Percentiles rank a stretch among this genome's conserved stretches.
Conservation (phyloP, 1,139 yeast species). For the Blastobotrys capitulatus region DNA sequence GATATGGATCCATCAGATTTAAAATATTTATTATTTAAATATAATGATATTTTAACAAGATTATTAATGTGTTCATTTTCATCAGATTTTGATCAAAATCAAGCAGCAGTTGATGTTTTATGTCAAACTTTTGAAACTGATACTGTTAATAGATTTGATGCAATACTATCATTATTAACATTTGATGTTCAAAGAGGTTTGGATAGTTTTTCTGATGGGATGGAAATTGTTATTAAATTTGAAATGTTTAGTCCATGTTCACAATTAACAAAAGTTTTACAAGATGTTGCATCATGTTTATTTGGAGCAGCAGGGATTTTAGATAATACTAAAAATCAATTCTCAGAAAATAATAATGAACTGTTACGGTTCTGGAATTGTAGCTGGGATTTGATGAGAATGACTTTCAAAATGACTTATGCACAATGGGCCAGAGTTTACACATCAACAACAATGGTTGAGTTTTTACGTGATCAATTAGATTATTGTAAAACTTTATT, state of each 20-base stretch:
- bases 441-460: slow-evolving; percentile 54
- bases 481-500: slow-evolving; percentile 69
- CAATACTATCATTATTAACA: slow-evolving; percentile 51
- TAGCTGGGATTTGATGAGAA: slow-evolving; percentile 65
- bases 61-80: slow-evolving; percentile 25
- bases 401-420: slow-evolving; percentile 63
- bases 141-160: slow-evolving; percentile 61
- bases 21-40: slow-evolving; percentile 37
- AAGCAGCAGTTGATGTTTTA: slow-evolving; percentile 60
- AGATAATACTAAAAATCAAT: slow-evolving; percentile 24
- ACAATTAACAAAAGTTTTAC: slow-evolving; percentile 63
- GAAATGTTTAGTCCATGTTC: slow-evolving; percentile 70
- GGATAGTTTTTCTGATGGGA: slow-evolving; percentile 43
- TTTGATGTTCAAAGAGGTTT: slow-evolving; percentile 42
- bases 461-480: slow-evolving; percentile 80
- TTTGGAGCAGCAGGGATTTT: slow-evolving; percentile 62
- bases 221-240: slow-evolving; percentile 40
- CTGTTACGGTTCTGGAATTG: slow-evolving; percentile 53
- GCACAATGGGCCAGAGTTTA: slow-evolving; percentile 60
- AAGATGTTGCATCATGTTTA: slow-evolving; percentile 64
- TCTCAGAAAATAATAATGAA: slow-evolving; percentile 23
- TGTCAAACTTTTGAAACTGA: slow-evolving; percentile 70
- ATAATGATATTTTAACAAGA: slow-evolving; percentile 17
- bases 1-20: slow-evolving; percentile 45
- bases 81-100: slow-evolving; percentile 20